Percentiles rank a stretch among this genome's conserved stretches.
Evolutionary conservation across 495 filamentous ascomycete genomes (phyloP).

Genomic region (Clavariopsis aquatica): DNA sequence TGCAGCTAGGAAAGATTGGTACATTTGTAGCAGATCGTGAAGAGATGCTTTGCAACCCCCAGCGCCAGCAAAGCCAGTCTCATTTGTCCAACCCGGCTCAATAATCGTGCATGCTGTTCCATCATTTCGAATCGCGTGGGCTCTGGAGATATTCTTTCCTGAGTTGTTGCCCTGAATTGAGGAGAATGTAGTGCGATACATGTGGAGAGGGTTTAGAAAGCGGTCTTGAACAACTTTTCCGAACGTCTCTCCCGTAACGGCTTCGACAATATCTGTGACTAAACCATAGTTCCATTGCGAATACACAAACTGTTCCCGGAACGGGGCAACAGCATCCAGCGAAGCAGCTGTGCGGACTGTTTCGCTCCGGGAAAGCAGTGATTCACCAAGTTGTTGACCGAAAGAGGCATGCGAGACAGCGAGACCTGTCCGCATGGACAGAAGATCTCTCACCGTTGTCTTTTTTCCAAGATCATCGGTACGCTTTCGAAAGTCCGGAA

Average conservation of each 20-base stretch:
- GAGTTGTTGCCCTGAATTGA: background rate
- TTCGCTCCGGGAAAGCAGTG: slow-evolving; percentile 3
- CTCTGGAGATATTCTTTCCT: background rate
- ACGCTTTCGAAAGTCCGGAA: background rate
- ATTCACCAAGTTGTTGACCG: slow-evolving; percentile 21
- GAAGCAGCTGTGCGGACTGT: background rate
- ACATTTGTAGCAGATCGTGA: slow-evolving; percentile 14
- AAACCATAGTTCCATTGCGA: slow-evolving; percentile 26
- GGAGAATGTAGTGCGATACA: slow-evolving; percentile 14
- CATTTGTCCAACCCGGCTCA: background rate
- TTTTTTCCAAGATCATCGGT: slow-evolving; percentile 8
- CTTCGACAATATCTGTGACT: slow-evolving; percentile 16
- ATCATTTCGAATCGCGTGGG: slow-evolving; percentile 9
- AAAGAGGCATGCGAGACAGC: slow-evolving; percentile 14
- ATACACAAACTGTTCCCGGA: slow-evolving; percentile 20
- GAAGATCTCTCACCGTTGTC: slow-evolving; percentile 10
- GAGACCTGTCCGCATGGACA: slow-evolving; percentile 10
- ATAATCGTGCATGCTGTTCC: slow-evolving; percentile 3
- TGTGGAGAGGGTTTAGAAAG: slow-evolving; percentile 11
- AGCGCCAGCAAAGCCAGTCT: slow-evolving; percentile 1
- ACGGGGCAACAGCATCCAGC: slow-evolving; percentile 2
- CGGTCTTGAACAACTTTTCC: slow-evolving; percentile 8
- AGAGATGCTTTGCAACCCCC: slow-evolving; percentile 10
- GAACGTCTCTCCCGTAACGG: slow-evolving; percentile 11
- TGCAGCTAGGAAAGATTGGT: slow-evolving; percentile 7